These are phyloP conservation scores for Glycine tomentella DNA, from an alignment of 306 rosid species.

Conservation along the genomic window DNA sequence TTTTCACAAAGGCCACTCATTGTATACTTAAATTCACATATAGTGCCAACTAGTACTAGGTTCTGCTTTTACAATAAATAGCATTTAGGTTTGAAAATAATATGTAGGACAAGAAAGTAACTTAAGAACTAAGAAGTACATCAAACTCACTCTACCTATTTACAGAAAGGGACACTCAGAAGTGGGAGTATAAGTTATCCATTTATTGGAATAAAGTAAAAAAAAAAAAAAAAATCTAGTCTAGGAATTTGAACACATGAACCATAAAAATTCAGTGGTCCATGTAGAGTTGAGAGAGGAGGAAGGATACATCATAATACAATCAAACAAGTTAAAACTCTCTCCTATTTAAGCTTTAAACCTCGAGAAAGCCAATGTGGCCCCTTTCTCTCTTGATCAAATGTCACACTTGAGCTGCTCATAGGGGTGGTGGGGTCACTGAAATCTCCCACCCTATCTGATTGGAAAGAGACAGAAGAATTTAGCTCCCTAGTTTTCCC, in stretches of 20 bases:
- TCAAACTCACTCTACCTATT: constrained; percentile 48
- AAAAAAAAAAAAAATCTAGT: constrained; percentile 50
- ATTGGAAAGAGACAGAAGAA: constrained; percentile 68
- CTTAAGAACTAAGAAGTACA: constrained; percentile 24
- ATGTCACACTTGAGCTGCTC: constrained; percentile 90
- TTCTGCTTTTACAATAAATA: constrained; percentile 40
- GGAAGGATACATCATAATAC: background rate
- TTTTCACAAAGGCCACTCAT: constrained; percentile 36
- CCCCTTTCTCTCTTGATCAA: constrained; percentile 79
- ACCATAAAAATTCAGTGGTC: constrained; percentile 60
- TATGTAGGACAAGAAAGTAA: constrained; percentile 13
- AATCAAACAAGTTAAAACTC: background rate
- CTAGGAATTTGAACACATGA: constrained; percentile 59
- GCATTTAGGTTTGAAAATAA: constrained; percentile 26
- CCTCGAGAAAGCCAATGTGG: constrained; percentile 90
- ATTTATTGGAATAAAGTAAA: constrained; percentile 58
- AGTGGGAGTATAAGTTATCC: constrained; percentile 46
- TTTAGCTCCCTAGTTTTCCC: constrained; percentile 56
- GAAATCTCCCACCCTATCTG: constrained; percentile 76
- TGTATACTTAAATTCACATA: constrained; percentile 11
- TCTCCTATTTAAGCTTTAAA: constrained; percentile 72
- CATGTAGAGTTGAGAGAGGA: constrained; percentile 46
- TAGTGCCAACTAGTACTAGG: constrained; percentile 13
- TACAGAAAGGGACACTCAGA: constrained; percentile 52
- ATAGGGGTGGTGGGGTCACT: constrained; percentile 87